Percentiles rank a stretch among this genome's conserved stretches.
Evolutionary conservation across 305 asterid genomes (phyloP).

Genomic region (Ruellia speciosa): DNA sequence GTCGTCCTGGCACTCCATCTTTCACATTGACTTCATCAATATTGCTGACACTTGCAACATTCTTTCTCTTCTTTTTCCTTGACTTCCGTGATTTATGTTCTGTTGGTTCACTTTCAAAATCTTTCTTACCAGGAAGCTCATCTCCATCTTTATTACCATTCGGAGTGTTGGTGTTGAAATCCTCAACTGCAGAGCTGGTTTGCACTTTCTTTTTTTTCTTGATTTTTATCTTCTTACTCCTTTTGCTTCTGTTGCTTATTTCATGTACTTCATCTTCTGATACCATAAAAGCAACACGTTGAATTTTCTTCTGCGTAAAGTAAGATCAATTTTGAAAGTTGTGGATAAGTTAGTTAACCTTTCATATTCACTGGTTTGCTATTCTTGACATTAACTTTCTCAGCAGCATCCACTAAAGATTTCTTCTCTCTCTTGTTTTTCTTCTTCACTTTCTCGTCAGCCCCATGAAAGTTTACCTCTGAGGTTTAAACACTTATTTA

Average conservation of each 20-base stretch:
- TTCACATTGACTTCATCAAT: slow-evolving; percentile 15
- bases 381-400: slow-evolving; percentile 9
- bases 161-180: slow-evolving; percentile 4
- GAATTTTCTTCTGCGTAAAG: slow-evolving; percentile 5
- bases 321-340: slow-evolving; percentile 10
- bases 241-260: slow-evolving; percentile 25
- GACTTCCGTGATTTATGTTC: slow-evolving; percentile 26
- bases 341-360: slow-evolving; percentile 16
- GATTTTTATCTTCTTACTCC: slow-evolving; percentile 28
- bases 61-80: slow-evolving; percentile 37
- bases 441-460: slow-evolving; percentile 10
- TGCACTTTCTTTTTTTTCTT: slow-evolving; percentile 29
- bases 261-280: slow-evolving; percentile 31
- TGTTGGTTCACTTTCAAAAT: slow-evolving; percentile 19
- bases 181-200: slow-evolving; percentile 12
- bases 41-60: slow-evolving; percentile 21
- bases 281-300: slow-evolving; percentile 9
- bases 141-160: slow-evolving; percentile 21
- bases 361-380: slow-evolving; percentile 2
- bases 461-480: slow-evolving; percentile 1
- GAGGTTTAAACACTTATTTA: not conserved
- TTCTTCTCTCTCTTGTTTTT: slow-evolving; percentile 16
- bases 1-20: slow-evolving; percentile 23
- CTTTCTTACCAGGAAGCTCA: slow-evolving; percentile 18
- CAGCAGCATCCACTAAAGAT: slow-evolving; percentile 10